Conservation (phyloP, 371 early-diverging fungal genomes). For the Mucor velutinosus region DNA sequence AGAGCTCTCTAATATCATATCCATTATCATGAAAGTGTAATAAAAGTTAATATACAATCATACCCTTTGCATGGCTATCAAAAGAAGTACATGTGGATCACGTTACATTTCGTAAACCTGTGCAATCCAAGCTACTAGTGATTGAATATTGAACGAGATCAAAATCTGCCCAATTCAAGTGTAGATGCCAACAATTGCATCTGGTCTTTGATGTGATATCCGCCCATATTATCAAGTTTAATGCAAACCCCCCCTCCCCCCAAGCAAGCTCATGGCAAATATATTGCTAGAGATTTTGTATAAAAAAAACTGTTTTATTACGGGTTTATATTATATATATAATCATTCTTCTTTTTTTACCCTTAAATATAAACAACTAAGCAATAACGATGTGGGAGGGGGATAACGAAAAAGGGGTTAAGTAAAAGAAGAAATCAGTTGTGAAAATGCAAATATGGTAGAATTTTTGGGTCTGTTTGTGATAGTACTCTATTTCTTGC, state of each 20-base stretch:
- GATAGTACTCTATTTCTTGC: conserved; percentile 9
- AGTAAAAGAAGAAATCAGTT: neutral
- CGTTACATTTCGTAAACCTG: too few relatives aligned
- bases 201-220: neutral
- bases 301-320: neutral
- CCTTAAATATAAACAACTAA: neutral
- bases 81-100: too few relatives aligned
- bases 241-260: too few relatives aligned
- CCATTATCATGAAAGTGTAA: too few relatives aligned
- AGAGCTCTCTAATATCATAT: neutral
- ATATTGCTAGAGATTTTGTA: neutral
- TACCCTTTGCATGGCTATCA: too few relatives aligned
- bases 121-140: too few relatives aligned
- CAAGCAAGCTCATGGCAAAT: too few relatives aligned
- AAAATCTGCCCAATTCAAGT: too few relatives aligned
- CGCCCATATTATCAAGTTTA: too few relatives aligned
- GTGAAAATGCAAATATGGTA: neutral
- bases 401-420: neutral
- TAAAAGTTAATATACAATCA: too few relatives aligned
- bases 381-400: neutral
- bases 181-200: neutral
- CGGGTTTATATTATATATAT: conserved; percentile 9
- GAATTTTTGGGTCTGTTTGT: neutral
- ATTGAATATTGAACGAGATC: too few relatives aligned
- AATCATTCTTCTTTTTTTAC: neutral